Evolutionary conservation across 306 rosid species (phyloP).

Genomic region (Myrica gale): DNA sequence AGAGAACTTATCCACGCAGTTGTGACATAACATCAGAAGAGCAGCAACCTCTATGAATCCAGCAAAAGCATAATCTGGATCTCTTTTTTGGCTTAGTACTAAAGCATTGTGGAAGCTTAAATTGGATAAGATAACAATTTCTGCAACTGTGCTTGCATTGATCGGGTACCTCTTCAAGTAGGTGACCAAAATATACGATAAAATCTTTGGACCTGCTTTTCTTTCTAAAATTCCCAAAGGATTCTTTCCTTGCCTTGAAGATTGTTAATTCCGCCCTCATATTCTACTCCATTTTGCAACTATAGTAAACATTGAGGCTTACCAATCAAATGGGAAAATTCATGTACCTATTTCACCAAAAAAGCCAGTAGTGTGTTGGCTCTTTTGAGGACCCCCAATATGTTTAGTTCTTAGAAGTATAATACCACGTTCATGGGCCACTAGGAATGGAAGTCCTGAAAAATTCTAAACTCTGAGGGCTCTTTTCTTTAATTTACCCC

Average conservation of each 20-base stretch:
- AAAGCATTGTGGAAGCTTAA: not conserved
- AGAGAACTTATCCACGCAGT: not conserved
- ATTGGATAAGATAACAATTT: not conserved
- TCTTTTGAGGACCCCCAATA: not conserved
- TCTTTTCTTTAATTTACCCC: not conserved
- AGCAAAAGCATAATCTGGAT: not conserved
- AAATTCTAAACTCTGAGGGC: too few relatives aligned
- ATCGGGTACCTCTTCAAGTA: not conserved
- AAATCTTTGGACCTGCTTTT: not conserved
- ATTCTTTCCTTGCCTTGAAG: not conserved
- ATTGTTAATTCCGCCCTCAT: not conserved
- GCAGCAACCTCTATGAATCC: not conserved
- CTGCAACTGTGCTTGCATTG: not conserved
- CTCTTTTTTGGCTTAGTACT: too few relatives aligned
- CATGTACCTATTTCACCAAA: not conserved
- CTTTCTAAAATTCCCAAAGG: not conserved
- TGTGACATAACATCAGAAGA: conserved; percentile 1
- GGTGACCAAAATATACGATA: not conserved
- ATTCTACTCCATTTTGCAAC: not conserved
- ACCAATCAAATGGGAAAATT: not conserved
- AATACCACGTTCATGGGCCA: not conserved
- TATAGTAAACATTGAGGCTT: not conserved
- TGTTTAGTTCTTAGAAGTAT: not conserved
- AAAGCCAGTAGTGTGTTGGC: not conserved
- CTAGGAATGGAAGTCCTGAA: not conserved